Conservation (phyloP, 2,329 filamentous ascomycete genomes). For the Fusarium fracticaudum region DNA sequence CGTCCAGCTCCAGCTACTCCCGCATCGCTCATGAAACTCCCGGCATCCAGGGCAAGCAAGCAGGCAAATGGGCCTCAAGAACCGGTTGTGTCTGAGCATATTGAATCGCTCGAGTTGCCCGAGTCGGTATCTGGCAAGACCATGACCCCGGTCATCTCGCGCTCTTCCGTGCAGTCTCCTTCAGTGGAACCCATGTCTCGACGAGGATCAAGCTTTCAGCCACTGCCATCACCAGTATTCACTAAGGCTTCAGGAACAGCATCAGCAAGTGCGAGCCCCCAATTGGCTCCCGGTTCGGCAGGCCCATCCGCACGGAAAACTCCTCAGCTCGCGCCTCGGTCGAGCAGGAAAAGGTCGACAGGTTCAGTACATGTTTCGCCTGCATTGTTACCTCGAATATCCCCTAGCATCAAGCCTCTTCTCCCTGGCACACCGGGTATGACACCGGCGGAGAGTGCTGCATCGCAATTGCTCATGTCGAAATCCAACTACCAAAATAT, state of each 20-base stretch:
- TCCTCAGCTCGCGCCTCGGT: conserved; percentile 64
- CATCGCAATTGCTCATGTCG: conserved; percentile 82
- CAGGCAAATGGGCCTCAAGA: conserved; percentile 53
- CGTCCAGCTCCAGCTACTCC: conserved; percentile 67
- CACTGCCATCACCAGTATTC: conserved; percentile 60
- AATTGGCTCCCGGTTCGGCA: conserved; percentile 62
- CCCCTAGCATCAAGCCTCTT: conserved; percentile 91
- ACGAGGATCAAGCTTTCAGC: conserved; percentile 62
- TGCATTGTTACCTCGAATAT: conserved; percentile 87
- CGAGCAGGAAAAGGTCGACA: conserved; percentile 76
- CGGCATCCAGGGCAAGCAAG: conserved; percentile 62
- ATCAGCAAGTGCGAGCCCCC: conserved; percentile 74
- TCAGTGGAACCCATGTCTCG: conserved; percentile 52
- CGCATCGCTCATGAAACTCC: conserved; percentile 85
- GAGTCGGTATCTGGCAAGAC: conserved; percentile 65
- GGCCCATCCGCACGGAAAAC: conserved; percentile 61
- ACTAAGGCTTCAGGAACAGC: conserved; percentile 51
- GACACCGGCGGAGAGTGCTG: conserved; percentile 65
- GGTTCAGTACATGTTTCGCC: conserved; percentile 84
- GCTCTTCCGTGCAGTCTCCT: conserved; percentile 51
- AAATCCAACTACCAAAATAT: conserved; percentile 99
- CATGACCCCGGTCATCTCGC: conserved; percentile 52
- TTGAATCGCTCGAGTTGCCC: conserved; percentile 73
- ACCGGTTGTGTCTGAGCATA: conserved; percentile 59
- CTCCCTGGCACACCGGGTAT: conserved; percentile 69